phyloP scores from a whole-genome alignment of 2,329 filamentous ascomycete genomes.

The Boeremia exigua region DNA sequence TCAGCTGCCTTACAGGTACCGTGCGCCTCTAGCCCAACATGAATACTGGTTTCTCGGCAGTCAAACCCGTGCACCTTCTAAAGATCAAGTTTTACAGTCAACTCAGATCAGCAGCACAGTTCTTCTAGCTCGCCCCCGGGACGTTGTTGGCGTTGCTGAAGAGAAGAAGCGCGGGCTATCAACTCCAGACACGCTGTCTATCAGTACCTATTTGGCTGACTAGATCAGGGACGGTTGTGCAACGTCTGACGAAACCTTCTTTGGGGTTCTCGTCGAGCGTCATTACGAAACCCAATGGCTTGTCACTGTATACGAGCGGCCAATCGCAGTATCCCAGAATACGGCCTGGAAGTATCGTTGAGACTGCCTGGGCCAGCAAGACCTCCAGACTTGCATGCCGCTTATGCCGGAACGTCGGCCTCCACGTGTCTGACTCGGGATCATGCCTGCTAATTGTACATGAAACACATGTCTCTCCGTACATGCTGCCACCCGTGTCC shows the following conservation, averaged over 20 bases:
- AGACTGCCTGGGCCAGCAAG: background rate
- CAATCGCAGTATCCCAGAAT: background rate
- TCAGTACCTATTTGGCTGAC: background rate
- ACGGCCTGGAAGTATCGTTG: background rate
- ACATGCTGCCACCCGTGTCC: conserved; percentile 6
- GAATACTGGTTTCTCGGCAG: conserved; percentile 9
- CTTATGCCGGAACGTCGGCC: conserved; percentile 3
- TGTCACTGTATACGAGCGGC: background rate
- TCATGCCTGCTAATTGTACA: conserved; percentile 13
- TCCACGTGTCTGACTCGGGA: conserved; percentile 17
- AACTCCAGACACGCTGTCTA: background rate
- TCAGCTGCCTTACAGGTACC: conserved; percentile 13
- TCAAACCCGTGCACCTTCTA: conserved; percentile 8
- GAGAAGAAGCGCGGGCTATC: background rate
- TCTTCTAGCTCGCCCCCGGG: background rate
- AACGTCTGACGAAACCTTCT: conserved; percentile 26
- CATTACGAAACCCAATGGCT: conserved; percentile 15
- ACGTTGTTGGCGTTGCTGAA: conserved; percentile 5
- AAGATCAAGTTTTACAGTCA: conserved; percentile 6
- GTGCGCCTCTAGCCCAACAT: conserved; percentile 11
- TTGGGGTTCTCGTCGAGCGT: conserved; percentile 22
- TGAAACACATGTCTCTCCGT: conserved; percentile 11
- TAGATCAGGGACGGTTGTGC: conserved; percentile 21
- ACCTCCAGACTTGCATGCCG: conserved; percentile 2
- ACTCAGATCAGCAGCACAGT: background rate